Percentiles rank a stretch among this genome's conserved stretches.
phyloP scores from a whole-genome alignment of 2,329 filamentous ascomycete species.

The Aspergillus sp. region DNA sequence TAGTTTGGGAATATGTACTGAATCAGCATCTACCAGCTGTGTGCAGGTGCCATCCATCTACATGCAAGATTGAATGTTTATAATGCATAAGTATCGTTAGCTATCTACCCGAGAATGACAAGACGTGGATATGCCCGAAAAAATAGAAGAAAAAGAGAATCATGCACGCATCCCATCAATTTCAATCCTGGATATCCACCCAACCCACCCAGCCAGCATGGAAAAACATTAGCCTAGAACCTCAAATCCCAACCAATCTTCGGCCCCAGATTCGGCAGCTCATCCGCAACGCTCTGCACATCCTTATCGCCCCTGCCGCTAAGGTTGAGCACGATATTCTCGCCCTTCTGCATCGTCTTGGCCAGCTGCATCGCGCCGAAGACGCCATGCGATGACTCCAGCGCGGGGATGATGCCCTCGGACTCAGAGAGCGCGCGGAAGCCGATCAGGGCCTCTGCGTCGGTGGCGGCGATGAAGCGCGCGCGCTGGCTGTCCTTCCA shows the following conservation, averaged over 20 bases:
- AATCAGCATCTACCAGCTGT: not conserved
- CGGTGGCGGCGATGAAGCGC: constrained; percentile 82
- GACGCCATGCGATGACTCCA: constrained; percentile 89
- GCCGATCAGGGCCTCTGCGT: constrained; percentile 78
- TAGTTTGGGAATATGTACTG: not conserved
- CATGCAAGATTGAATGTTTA: no score
- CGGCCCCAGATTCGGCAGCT: constrained; percentile 78
- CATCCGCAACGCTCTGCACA: constrained; percentile 94
- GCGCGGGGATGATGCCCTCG: constrained; percentile 92
- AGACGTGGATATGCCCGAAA: not conserved
- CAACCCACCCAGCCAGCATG: no score
- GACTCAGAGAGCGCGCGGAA: constrained; percentile 78
- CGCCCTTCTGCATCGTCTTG: constrained; percentile 78
- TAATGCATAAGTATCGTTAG: no score
- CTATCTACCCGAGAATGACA: not conserved
- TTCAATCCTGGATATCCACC: no score
- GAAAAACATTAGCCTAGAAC: constrained; percentile 39
- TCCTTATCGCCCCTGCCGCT: constrained; percentile 96
- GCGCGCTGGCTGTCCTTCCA: constrained; percentile 91
- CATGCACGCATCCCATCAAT: not conserved
- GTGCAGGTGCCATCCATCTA: no score
- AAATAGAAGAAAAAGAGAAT: not conserved
- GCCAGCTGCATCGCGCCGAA: constrained; percentile 82
- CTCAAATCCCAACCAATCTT: constrained; percentile 67
- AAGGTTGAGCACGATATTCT: constrained; percentile 89